Evolutionary conservation across 768 basidiomycete genomes (phyloP), one percentile per base, ranked within the genome.

Genomic region (Cubamyces lactineus): DNA sequence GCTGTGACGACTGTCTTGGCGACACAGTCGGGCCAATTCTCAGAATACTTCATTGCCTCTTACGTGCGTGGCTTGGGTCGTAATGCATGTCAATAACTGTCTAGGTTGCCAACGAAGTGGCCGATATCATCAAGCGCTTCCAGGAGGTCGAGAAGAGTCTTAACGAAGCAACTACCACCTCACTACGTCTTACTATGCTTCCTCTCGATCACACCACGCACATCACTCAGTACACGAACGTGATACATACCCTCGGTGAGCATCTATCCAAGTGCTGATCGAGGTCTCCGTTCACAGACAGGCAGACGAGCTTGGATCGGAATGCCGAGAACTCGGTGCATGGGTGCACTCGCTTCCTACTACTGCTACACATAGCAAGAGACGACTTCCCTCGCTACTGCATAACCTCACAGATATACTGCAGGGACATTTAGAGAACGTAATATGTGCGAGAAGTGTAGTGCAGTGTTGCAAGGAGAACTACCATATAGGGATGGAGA

Each of bases 171-270:
- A 59, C 52, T 15, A 15, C 62, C 15, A 50, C 38, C 30, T 57
- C 57, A 5, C 52, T 68, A 7, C 41, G 40, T 1, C 45, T 59
- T 13, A 19, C 60, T 2, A 49, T 54, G 5, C 34, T 56, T 9
- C 60, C 64, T 7, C 24, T 53, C 41, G 54, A 68, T 41, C 56
- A 61, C 17, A 52, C 42, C 7, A 53, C 55, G 4, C 43, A 65
- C 24, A 50, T 68, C 17, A 34, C 43, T 3, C 54, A 51, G 13
- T 68, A 63, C 28, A 62, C 55, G 21, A 23, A 23, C 1, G 4
- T 64, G 5, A 28, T 66, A n/a, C 41, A 62, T 41, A 45, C 43
- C 2, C 51, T 68, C 23, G 64, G 67, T 68, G 38, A 59, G 59
- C 34, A 45, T 48, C n/a, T 26, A 13, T 9, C n/a, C 5, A 9